phyloP scores from a whole-genome alignment of 805 yeast species.

The Hermanozyma aechmeae region DNA sequence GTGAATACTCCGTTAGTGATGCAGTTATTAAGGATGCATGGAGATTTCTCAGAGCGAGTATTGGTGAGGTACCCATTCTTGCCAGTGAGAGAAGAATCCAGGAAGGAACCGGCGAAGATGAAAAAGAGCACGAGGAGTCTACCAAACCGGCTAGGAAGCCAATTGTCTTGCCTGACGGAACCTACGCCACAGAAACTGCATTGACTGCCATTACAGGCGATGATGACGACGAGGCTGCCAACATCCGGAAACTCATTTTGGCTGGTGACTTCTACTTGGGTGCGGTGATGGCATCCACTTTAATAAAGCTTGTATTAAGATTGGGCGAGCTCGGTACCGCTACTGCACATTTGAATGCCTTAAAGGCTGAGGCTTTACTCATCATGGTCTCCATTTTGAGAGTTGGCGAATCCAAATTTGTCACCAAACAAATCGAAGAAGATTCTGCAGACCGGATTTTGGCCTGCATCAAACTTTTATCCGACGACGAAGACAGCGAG shows the following conservation, averaged over 20 bases:
- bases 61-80: conserved; percentile 88
- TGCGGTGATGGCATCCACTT: conserved; percentile 77
- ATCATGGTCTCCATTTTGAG: conserved; percentile 87
- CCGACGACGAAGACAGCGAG: conserved; percentile 49
- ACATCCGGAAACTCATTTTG: conserved; percentile 72
- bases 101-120: conserved; percentile 21
- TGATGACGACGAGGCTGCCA: conserved; percentile 44
- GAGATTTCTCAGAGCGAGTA: conserved; percentile 71
- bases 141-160: conserved; percentile 44
- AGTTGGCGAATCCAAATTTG: conserved; percentile 68
- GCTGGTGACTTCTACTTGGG: conserved; percentile 89
- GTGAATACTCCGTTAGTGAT: conserved; percentile 77
- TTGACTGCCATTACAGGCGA: conserved; percentile 37
- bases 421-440: conserved; percentile 77
- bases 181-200: conserved; percentile 93
- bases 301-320: conserved; percentile 80
- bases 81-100: conserved; percentile 51
- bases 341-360: conserved; percentile 60
- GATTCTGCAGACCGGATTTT: conserved; percentile 93
- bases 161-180: conserved; percentile 93
- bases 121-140: conserved; percentile 21
- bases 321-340: conserved; percentile 49
- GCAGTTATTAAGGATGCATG: conserved; percentile 72
- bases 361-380: conserved; percentile 90
- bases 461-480: conserved; percentile 73